Evolutionary conservation across 2,329 filamentous ascomycete species (phyloP), one percentile per base, ranked within the genome.

Genomic region (Colletotrichum eremochloae): DNA sequence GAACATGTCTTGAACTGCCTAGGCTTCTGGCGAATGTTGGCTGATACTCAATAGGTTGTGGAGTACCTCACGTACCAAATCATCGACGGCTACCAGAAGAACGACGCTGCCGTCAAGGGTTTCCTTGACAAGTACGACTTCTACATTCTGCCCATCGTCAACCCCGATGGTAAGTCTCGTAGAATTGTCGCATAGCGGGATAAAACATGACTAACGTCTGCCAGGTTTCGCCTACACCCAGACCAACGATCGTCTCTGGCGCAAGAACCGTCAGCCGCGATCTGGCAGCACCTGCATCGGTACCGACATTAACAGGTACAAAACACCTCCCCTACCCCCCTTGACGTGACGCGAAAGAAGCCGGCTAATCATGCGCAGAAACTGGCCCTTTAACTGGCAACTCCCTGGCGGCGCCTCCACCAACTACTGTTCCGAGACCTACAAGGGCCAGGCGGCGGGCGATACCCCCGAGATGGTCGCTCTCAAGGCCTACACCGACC

Each of bases 41-140:
- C 61, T 61, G 20, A 71, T 38, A 33, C 12, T 24, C 8, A 7
- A 8, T 18, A 82, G 81, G 80, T 82, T 7, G 81, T 84, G 52
- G 88, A 90, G 77, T 90, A 89, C 77, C 79, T 89, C 20, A 83
- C 85, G 12, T 85, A 84, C 73, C 79, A 83, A 24, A 81, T 91
- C 42, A 79, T 90, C 24, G 81, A 81, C 46, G 82, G 84, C 62
- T 88, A 88, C 75, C 68, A 74, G n/a, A 77, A 76, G 42, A 78
- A 79, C 24, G 77, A 80, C 18, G 75, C 80, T n/a, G 78, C 80
- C 4, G 78, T 86, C 50, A 82, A 79, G 50, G 77, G 79, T 1
- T 84, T 88, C 65, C 83, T 92, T 33, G 85, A 92, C 79, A 88
- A 84, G 67, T 91, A 90, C 77, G 91, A 93, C 80, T 91, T 91